A percentile compares a stretch with the other conserved stretches of the same genome.
phyloP scores from a whole-genome alignment of 306 rosid genomes.

The Alnus glutinosa region DNA sequence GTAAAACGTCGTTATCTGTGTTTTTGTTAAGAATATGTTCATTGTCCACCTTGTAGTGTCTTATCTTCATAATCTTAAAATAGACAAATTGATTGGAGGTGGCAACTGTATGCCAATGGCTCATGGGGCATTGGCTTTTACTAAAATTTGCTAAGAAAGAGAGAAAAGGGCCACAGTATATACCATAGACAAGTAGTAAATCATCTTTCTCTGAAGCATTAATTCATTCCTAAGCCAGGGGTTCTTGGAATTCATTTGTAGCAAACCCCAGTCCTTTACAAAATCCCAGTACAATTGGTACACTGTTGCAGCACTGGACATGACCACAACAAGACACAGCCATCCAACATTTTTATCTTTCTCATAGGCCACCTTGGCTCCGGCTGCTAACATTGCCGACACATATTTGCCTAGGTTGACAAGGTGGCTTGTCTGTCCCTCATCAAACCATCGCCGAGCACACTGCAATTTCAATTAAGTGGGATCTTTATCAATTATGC shows the following conservation, averaged over 20 bases:
- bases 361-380: slow-evolving; percentile 92
- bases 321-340: slow-evolving; percentile 82
- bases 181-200: slow-evolving; percentile 98
- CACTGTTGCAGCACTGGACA: slow-evolving; percentile 88
- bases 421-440: slow-evolving; percentile 88
- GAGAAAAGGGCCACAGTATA: slow-evolving; percentile 22
- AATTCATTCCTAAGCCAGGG: slow-evolving; percentile 98
- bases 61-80: slow-evolving; percentile 17
- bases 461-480: slow-evolving; percentile 52
- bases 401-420: slow-evolving; percentile 91
- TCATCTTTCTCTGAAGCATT: slow-evolving; percentile 74
- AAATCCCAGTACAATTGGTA: slow-evolving; percentile 99
- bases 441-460: slow-evolving; percentile 96
- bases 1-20: slow-evolving; percentile 39
- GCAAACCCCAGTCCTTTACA: slow-evolving; percentile 99
- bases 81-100: slow-evolving; percentile 18
- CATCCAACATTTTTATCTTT: slow-evolving; percentile 70
- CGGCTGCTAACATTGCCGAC: slow-evolving; percentile 99
- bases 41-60: slow-evolving; percentile 36
- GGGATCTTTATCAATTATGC: neutral
- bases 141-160: neutral
- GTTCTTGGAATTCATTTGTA: slow-evolving; percentile 88
- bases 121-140: slow-evolving; percentile 16
- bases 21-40: slow-evolving; percentile 45
- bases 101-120: slow-evolving; percentile 22